Base-by-base conservation (phyloP, 2,329 filamentous ascomycete genomes). In the Colletotrichum cereale region DNA sequence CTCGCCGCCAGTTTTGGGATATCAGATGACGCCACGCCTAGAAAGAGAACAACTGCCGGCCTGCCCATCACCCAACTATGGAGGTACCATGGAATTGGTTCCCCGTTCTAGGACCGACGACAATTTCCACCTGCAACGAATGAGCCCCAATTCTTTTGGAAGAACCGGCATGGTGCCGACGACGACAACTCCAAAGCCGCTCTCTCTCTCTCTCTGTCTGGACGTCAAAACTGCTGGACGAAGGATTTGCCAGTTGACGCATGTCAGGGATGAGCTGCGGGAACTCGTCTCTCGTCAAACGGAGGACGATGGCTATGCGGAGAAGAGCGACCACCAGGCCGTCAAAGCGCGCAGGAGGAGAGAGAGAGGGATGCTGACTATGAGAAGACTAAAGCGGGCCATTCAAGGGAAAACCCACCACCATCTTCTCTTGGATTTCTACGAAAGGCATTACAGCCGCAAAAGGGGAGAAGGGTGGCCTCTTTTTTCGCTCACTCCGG, bases 1-100 rank as follows among this genome's bases (percentile, higher is more conserved):
- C 42, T 34, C 18, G 47, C 34, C 18, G 47, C 34, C 65, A 48
- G 24, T 14, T 40, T n/a, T n/a, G n/a, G n/a, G n/a, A 61, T 50
- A 57, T 21, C 62, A 26, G 47, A 53, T 26, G 11, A 36, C 21
- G 31, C 31, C 52, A n/a, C n/a, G n/a, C n/a, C n/a, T n/a, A n/a
- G n/a, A 24, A n/a, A 21, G 10, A n/a, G 18, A 21, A 34, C 65
- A 72, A 69, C 58, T 72, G 65, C 68, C 68, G 68, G 48, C 55
- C 34, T 40, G 36, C 66, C 68, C 65, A 56, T 8, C 44, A 38
- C 21, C 48, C 48, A 8, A 29, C 24, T 18, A 6, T n/a, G n/a
- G n/a, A n/a, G 10, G 5, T 50, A 26, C 47, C 47, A 14, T 16
- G 24, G 12, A 8, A 31, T 29, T 24, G 14, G 26, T 50, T 50